These are phyloP conservation scores for Exophiala alcalophila DNA, from an alignment of 2,329 filamentous ascomycete genomes.

Conservation along the genomic window DNA sequence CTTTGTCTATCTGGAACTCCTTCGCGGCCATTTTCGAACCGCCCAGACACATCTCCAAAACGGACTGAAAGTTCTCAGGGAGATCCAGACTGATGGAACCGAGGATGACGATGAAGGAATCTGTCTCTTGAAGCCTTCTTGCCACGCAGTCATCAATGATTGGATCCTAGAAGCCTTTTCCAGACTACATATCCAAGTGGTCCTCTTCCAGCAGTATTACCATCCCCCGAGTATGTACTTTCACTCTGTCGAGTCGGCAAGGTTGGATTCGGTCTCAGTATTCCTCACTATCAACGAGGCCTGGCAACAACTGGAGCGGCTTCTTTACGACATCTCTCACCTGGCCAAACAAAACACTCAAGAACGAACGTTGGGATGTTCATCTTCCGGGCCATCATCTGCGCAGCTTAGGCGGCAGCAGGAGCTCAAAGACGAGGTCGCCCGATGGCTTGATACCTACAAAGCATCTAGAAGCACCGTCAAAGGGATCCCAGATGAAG, in stretches of 20 bases:
- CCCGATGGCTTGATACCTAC: neutral
- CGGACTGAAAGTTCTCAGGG: slow-evolving; percentile 34
- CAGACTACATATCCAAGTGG: slow-evolving; percentile 33
- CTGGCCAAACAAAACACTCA: neutral
- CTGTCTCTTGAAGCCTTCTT: neutral
- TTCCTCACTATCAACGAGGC: too few species aligned
- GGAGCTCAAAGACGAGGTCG: neutral
- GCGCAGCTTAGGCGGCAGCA: too few species aligned
- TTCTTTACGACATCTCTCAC: neutral
- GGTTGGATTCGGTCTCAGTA: too few species aligned
- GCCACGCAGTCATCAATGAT: slow-evolving; percentile 13
- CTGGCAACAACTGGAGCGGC: too few species aligned
- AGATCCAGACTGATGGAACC: slow-evolving; percentile 1
- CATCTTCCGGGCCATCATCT: neutral
- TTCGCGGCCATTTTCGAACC: slow-evolving; percentile 36
- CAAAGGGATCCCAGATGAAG: too few species aligned
- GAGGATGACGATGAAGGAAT: neutral
- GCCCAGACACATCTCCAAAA: slow-evolving; percentile 35
- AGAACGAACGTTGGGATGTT: neutral
- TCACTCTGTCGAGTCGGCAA: too few species aligned
- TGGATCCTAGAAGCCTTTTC: slow-evolving; percentile 32
- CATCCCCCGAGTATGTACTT: too few species aligned
- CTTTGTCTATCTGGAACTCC: slow-evolving; percentile 43
- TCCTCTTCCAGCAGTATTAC: slow-evolving; percentile 29
- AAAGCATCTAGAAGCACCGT: slow-evolving; percentile 7